Evolutionary conservation across 331 rosid genomes (phyloP), one percentile per base, ranked within the genome.

Genomic region (Rosa hybrid): DNA sequence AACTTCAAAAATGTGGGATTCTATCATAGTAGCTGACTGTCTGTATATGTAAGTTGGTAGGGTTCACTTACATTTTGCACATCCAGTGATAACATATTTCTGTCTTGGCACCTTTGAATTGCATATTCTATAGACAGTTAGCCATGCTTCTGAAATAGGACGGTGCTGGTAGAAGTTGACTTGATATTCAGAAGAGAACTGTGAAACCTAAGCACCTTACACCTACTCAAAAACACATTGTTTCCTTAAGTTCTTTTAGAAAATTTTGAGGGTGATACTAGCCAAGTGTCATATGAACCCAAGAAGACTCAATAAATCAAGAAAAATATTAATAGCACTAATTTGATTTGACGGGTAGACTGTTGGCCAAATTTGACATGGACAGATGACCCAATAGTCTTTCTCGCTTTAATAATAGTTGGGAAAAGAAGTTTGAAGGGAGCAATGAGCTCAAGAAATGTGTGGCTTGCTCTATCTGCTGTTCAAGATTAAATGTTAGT

Each of bases 401-500:
- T 50, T 27, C 42, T 8, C 6, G 46, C 39, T 71, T 25, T 41
- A 30, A 8, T 30, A 30, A 5, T 72, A 30, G 46, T 72, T 8
- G 27, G 45, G 44, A 59, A 57, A 41, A 76, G 57, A 60, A 76
- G 49, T 42, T 76, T 16, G 34, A 68, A 76, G 63, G 48, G 34
- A 17, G 12, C 27, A 60, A 2, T 60, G 46, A 10, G 12, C 30
- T 14, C 68, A 21, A 62, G 44, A 27, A 30, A 38, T 6, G 68
- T 46, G 67, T 62, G 44, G 46, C 14, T 77, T 38, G n/a, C 14
- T 34, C 38, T 45, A 18, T 64, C 27, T 30, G 10, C 34, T 69
- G 51, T 69, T 69, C 38, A 41, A 41, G 50, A 42, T 69, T 44
- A 64, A 83, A 83, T 73, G 65, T 75, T 82, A 17, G 57, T 41